phyloP scores from a whole-genome alignment of 176 grass and related monocot genomes.

The Triticum dicoccoides region DNA sequence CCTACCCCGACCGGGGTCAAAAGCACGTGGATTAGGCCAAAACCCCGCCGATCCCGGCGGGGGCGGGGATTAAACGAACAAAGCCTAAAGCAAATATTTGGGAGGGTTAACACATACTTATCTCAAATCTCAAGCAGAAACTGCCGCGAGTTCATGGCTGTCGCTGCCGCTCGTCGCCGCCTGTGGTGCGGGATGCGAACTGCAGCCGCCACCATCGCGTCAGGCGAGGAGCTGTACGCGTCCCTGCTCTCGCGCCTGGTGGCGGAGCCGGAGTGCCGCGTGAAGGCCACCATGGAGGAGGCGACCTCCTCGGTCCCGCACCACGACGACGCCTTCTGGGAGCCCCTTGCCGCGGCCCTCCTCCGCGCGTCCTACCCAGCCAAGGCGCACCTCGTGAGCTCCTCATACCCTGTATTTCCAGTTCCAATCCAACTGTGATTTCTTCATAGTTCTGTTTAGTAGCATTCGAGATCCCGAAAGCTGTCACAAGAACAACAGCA shows the following conservation, averaged over 20 bases:
- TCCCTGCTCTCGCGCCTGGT: conserved; percentile 34
- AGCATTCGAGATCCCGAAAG: neutral
- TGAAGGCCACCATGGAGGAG: conserved; percentile 48
- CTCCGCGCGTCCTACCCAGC: conserved; percentile 33
- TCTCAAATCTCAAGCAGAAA: too few relatives aligned
- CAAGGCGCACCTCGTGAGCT: conserved; percentile 51
- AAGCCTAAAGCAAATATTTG: too few relatives aligned
- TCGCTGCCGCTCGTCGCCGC: conserved; percentile 18
- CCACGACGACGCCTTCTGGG: conserved; percentile 37
- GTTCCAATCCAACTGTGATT: neutral
- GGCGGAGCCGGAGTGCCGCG: conserved; percentile 27
- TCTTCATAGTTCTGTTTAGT: neutral
- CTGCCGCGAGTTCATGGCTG: neutral
- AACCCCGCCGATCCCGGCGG: too few relatives aligned
- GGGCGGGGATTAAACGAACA: too few relatives aligned
- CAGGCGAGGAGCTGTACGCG: neutral
- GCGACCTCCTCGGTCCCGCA: conserved; percentile 25
- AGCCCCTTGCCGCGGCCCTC: conserved; percentile 39
- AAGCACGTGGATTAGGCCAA: too few relatives aligned
- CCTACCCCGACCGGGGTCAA: too few relatives aligned
- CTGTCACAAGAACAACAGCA: too few relatives aligned
- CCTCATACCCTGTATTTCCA: neutral
- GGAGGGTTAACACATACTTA: too few relatives aligned
- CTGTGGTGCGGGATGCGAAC: conserved; percentile 27
- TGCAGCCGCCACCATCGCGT: neutral